Evolutionary conservation across 805 yeast species (phyloP).

Genomic region (Pichia ethanolica): DNA sequence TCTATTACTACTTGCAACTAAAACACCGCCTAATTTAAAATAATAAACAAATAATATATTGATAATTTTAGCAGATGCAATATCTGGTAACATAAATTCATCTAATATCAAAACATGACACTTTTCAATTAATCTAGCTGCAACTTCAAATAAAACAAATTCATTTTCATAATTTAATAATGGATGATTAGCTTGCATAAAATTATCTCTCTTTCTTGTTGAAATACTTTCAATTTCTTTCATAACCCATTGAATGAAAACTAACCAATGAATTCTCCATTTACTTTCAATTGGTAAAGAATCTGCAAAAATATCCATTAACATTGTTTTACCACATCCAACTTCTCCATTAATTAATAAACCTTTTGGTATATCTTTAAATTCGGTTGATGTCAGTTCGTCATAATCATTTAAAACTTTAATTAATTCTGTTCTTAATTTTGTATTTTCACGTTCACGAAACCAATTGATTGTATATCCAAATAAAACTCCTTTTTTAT

Average conservation of each 20-base stretch:
- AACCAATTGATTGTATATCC: constrained; percentile 28
- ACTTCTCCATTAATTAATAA: constrained; percentile 57
- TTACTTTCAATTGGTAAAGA: constrained; percentile 57
- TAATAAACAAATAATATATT: constrained; percentile 59
- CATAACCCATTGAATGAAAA: constrained; percentile 62
- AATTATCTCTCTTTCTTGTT: constrained; percentile 30
- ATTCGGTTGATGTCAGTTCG: constrained; percentile 34
- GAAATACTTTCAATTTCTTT: constrained; percentile 52
- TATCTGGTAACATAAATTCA: constrained; percentile 72
- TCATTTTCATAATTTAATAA: constrained; percentile 47
- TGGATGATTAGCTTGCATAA: constrained; percentile 27
- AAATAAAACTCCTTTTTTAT: constrained; percentile 16
- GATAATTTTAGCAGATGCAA: constrained; percentile 65
- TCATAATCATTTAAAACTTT: constrained; percentile 46
- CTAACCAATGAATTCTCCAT: constrained; percentile 64
- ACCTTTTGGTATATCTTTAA: constrained; percentile 56
- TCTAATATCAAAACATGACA: constrained; percentile 58
- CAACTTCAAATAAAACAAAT: constrained; percentile 57
- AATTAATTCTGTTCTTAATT: constrained; percentile 34
- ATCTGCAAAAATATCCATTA: constrained; percentile 64
- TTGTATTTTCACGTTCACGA: constrained; percentile 8
- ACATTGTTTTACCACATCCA: constrained; percentile 70
- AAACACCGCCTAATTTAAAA: constrained; percentile 67
- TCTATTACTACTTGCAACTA: constrained; percentile 68
- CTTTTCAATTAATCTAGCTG: constrained; percentile 51